A percentile compares a stretch with the other conserved stretches of the same genome.
These are phyloP conservation scores for Cruciata laevipes DNA, from an alignment of 257 asterid species.

Conservation along the genomic window DNA sequence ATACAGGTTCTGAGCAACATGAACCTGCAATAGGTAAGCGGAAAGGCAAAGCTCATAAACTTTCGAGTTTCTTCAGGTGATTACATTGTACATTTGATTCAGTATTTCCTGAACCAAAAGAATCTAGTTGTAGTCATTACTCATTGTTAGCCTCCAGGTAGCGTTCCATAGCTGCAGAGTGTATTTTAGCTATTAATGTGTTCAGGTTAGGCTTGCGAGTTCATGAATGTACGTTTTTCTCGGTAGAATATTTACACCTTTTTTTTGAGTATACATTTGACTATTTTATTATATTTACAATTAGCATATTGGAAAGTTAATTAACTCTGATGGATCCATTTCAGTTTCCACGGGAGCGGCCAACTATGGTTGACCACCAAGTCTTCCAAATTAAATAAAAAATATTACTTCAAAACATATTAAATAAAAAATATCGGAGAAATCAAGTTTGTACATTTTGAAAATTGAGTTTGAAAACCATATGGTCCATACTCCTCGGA, in stretches of 20 bases:
- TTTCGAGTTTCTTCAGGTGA: slow-evolving; percentile 27
- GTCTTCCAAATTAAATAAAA: not conserved
- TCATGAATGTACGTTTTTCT: too few relatives aligned
- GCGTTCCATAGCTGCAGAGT: not conserved
- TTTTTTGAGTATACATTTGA: too few relatives aligned
- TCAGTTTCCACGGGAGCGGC: not conserved
- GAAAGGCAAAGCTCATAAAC: not conserved
- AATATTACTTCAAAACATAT: too few relatives aligned
- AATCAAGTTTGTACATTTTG: not conserved
- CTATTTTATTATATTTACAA: too few relatives aligned
- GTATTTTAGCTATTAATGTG: not conserved
- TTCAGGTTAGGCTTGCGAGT: not conserved
- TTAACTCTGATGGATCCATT: not conserved
- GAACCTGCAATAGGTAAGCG: not conserved
- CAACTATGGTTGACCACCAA: not conserved
- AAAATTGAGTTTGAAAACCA: not conserved
- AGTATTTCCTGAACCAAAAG: not conserved
- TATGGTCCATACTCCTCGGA: not conserved
- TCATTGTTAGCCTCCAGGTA: not conserved
- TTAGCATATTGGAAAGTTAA: not conserved
- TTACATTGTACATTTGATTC: not conserved
- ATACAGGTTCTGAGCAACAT: not conserved
- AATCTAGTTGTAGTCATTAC: not conserved
- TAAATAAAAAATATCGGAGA: not conserved
- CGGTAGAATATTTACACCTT: slow-evolving; percentile 1